Conservation (phyloP, 2,329 filamentous ascomycete genomes). For the Epichloe hybrida region DNA sequence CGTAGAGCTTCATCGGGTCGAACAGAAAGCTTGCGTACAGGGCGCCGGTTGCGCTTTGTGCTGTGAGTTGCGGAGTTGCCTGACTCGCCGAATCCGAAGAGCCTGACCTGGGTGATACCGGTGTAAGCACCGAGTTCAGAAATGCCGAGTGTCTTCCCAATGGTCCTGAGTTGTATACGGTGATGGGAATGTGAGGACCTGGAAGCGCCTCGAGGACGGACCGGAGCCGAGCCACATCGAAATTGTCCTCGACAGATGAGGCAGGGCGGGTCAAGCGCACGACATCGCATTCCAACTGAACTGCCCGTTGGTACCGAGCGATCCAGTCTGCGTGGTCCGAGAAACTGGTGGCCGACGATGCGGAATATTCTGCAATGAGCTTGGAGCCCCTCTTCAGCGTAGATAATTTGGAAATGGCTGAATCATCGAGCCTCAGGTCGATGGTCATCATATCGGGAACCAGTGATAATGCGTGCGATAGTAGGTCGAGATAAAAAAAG, state of each 20-base stretch:
- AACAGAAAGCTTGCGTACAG: slow-evolving; percentile 54
- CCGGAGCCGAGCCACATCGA: slow-evolving; percentile 43
- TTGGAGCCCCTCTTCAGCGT: slow-evolving; percentile 40
- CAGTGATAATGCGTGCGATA: slow-evolving; percentile 46
- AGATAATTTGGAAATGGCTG: slow-evolving; percentile 35
- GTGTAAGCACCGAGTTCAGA: slow-evolving; percentile 52
- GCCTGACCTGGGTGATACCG: slow-evolving; percentile 34
- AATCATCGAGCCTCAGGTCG: slow-evolving; percentile 43
- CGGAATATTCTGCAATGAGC: slow-evolving; percentile 44
- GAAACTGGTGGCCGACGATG: slow-evolving; percentile 25
- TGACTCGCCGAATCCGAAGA: slow-evolving; percentile 4
- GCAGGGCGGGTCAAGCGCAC: slow-evolving; percentile 48
- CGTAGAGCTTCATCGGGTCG: slow-evolving; percentile 58
- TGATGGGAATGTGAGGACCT: slow-evolving; percentile 36
- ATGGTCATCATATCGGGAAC: slow-evolving; percentile 50
- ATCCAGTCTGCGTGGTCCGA: slow-evolving; percentile 45
- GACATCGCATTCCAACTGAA: slow-evolving; percentile 44
- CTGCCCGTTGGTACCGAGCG: slow-evolving; percentile 44
- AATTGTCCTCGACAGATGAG: slow-evolving; percentile 45
- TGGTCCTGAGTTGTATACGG: slow-evolving; percentile 51
- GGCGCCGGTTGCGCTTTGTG: slow-evolving; percentile 48
- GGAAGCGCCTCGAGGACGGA: slow-evolving; percentile 29
- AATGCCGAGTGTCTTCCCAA: slow-evolving; percentile 51
- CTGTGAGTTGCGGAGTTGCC: slow-evolving; percentile 32
- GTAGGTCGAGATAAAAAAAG: slow-evolving; percentile 38